A percentile compares a stretch with the other conserved stretches of the same genome.
Evolutionary conservation across 805 yeast genomes (phyloP).

Genomic region (Candida verbasci): DNA sequence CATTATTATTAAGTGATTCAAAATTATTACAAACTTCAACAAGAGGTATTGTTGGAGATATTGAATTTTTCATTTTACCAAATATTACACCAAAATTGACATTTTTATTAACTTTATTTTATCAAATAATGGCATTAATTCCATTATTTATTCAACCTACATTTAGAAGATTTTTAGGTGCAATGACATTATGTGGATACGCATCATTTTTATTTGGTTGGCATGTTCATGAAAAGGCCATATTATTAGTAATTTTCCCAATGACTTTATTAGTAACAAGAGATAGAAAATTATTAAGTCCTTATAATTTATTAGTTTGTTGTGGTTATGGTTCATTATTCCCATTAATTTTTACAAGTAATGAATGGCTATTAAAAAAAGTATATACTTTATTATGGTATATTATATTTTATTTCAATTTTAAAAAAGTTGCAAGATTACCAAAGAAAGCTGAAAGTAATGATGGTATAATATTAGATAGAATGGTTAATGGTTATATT

Average conservation of each 20-base stretch:
- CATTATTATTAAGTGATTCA: conserved; percentile 32
- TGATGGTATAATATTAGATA: conserved; percentile 43
- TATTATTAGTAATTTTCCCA: conserved; percentile 85
- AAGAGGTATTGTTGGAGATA: conserved; percentile 90
- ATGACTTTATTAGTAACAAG: conserved; percentile 68
- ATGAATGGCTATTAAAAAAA: conserved; percentile 74
- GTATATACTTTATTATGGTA: conserved; percentile 83
- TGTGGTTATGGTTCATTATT: conserved; percentile 86
- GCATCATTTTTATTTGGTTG: conserved; percentile 93
- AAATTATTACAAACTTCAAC: conserved; percentile 43
- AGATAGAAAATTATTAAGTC: conserved; percentile 66
- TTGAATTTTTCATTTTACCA: conserved; percentile 75
- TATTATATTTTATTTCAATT: conserved; percentile 66
- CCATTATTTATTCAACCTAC: conserved; percentile 71
- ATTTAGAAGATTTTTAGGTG: conserved; percentile 74
- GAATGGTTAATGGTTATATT: conserved; percentile 63
- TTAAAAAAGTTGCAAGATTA: conserved; percentile 63
- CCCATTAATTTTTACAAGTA: conserved; percentile 78
- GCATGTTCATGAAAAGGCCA: conserved; percentile 98
- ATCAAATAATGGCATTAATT: conserved; percentile 71
- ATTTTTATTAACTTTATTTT: conserved; percentile 75
- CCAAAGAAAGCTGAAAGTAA: conserved; percentile 34
- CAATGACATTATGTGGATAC: conserved; percentile 84
- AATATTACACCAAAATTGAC: conserved; percentile 74
- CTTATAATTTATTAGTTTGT: conserved; percentile 67